A percentile compares a stretch with the other conserved stretches of the same genome.
phyloP scores from a whole-genome alignment of 768 basidiomycete species.

The Myochromella boudieri region DNA sequence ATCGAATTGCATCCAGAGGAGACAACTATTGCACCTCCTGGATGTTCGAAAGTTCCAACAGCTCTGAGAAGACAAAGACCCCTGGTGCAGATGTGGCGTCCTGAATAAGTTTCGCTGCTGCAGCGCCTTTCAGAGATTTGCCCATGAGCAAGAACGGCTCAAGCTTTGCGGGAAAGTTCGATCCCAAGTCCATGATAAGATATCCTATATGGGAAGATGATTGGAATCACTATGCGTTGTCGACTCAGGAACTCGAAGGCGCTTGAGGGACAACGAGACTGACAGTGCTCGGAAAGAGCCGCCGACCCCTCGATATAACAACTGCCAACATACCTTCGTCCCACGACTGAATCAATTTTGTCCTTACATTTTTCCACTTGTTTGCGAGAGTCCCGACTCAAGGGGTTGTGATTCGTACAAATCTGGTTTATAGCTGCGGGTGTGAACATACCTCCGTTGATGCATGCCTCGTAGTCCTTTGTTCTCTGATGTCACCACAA shows the following conservation, averaged over 20 bases:
- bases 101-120: conserved; percentile 84
- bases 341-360: neutral
- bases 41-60: conserved; percentile 80
- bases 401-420: no score
- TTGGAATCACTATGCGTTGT: neutral
- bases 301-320: neutral
- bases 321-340: neutral
- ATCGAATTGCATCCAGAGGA: neutral
- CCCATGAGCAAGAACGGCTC: conserved; percentile 93
- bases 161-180: conserved; percentile 64
- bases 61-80: conserved; percentile 89
- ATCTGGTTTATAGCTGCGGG: no score
- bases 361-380: no score
- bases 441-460: no score
- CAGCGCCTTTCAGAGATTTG: conserved; percentile 89
- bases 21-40: conserved; percentile 61
- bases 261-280: no score
- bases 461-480: no score
- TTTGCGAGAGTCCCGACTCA: no score
- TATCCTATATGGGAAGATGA: neutral
- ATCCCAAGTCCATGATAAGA: conserved; percentile 56
- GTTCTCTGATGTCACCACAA: no score
- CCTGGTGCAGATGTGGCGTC: conserved; percentile 89
- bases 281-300: neutral
- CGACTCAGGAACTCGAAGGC: no score